Base-by-base conservation (phyloP, 2,329 filamentous ascomycete species). In the Sclerotinia borealis region DNA sequence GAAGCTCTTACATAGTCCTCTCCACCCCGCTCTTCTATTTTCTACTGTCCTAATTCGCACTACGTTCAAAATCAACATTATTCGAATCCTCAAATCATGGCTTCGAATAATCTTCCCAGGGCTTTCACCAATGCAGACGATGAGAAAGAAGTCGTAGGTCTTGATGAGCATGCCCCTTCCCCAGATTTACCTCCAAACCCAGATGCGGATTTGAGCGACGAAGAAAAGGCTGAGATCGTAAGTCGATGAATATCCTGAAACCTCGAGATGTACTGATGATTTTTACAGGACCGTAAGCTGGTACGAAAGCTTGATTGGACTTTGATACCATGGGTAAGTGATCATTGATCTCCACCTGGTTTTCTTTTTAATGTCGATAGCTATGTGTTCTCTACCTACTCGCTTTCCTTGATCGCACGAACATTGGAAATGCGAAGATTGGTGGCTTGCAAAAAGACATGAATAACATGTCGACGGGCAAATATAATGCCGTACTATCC, bases 401-500 rank as follows among this genome's bases (percentile, higher is more conserved):
- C 59, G 88, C 87, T 65, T 92, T 92, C 74, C 81, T 92, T 49
- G 86, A 89, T 72, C 81, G 88, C 17, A 92, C 91, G 31, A 93
- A 95, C 70, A 92, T 95, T 64, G 90, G 90, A 50, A 95, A 81
- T 76, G 91, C 85, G 43, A 86, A 85, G 68, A 83, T 87, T 64
- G 83, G 82, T 29, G 80, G 81, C 1, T 69, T 92, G 29, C 93
- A 71, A 48, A 76, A 34, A 13, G 85, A 89, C 63, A 77, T 95
- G 19, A 61, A 70, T 8, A 68, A 82, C 37, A 84, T 93, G 79
- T 81, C 81, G 0, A 80, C 82, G 2, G 76, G 79, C 7, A 80
- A 89, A 72, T 96, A 92, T 77, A 93, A 93, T 74, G 80, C 83
- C 27, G 84, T 87, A 0, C 80, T 96, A 9, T 91, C 89, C 39